phyloP scores from a whole-genome alignment of 495 filamentous ascomycete genomes.

The Pyrenula aspistea region DNA sequence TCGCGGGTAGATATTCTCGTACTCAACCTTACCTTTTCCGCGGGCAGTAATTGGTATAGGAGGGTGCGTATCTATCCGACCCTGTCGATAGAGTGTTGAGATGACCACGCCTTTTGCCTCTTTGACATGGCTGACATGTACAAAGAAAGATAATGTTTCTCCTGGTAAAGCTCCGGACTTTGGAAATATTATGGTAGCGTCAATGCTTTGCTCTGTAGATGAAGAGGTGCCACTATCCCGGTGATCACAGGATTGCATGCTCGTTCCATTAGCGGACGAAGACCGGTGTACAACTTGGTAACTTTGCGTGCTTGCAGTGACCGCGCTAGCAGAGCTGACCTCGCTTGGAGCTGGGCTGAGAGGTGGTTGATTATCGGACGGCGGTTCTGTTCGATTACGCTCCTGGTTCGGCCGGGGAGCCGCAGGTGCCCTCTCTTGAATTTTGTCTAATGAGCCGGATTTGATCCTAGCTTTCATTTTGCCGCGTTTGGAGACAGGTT shows the following conservation, averaged over 20 bases:
- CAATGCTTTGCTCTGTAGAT: conserved; percentile 55
- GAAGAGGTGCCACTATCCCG: conserved; percentile 27
- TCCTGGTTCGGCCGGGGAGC: background rate
- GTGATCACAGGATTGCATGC: conserved; percentile 28
- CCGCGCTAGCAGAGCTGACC: conserved; percentile 47
- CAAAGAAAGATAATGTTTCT: conserved; percentile 66
- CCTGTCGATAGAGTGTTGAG: conserved; percentile 82
- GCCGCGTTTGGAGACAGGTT: conserved; percentile 49
- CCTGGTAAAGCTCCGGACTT: conserved; percentile 79
- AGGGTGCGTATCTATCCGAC: conserved; percentile 81
- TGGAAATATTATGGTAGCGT: conserved; percentile 70
- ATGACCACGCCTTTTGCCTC: conserved; percentile 61
- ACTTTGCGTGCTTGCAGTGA: conserved; percentile 47
- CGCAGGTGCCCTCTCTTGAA: conserved; percentile 11
- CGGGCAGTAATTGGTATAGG: conserved; percentile 48
- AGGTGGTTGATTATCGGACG: conserved; percentile 24
- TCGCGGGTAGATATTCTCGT: conserved; percentile 75
- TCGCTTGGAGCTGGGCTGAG: conserved; percentile 50
- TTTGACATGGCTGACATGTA: conserved; percentile 76
- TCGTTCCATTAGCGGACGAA: conserved; percentile 23
- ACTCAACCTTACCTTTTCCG: conserved; percentile 48
- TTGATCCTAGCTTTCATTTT: conserved; percentile 33
- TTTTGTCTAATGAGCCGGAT: conserved; percentile 20
- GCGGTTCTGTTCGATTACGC: conserved; percentile 4
- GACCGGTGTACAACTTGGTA: conserved; percentile 30